Evolutionary conservation across 2,329 filamentous ascomycete species (phyloP), one percentile per base, ranked within the genome.

Genomic region (Trichoderma aggressivum): DNA sequence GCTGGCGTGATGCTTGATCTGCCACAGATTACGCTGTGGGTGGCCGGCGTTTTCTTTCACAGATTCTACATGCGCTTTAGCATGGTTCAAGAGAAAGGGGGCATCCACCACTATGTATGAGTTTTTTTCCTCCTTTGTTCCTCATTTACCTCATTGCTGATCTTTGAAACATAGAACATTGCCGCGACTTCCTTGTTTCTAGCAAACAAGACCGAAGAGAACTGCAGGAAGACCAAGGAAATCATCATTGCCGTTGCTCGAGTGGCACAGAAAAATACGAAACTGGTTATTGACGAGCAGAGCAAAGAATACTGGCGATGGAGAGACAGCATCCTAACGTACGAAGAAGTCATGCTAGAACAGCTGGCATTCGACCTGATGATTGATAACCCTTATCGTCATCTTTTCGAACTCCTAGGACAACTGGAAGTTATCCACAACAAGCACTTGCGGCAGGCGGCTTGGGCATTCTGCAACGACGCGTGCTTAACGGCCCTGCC

Each of bases 231-330:
- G 82, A 97, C 97, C 76, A 97, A 94, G 77, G 94, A 98, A 74
- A 87, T 99, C 72, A 95, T 99, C 74, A 91, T 98, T 36, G 93
- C 94, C 1, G 96, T 97, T 76, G 96, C 94, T 72, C 93, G 95
- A 75, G 94, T 98, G 24, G 96, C 95, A 32, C 94, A 98, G 81
- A 98, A 99, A 83, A 95, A 98, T 76, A 86, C 93, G 1, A 92
- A 94, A 76, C 88, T 98, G 72, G 86, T 95, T 68, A 93, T 98
- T 66, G 96, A 99, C 79, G 96, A 98, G 81, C 94, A 98, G 81
- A 97, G 92, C 75, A 98, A 98, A 78, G 96, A 99, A 79, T 99
- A 96, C 80, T 99, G 96, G 96, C 90, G 92, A 77, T 99, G 96
- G 96, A 89, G 94, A 73, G 96, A 99, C 79, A 96, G 92, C 71